Base-by-base conservation (phyloP, 2,329 filamentous ascomycete genomes). In the Microdochium paspali region DNA sequence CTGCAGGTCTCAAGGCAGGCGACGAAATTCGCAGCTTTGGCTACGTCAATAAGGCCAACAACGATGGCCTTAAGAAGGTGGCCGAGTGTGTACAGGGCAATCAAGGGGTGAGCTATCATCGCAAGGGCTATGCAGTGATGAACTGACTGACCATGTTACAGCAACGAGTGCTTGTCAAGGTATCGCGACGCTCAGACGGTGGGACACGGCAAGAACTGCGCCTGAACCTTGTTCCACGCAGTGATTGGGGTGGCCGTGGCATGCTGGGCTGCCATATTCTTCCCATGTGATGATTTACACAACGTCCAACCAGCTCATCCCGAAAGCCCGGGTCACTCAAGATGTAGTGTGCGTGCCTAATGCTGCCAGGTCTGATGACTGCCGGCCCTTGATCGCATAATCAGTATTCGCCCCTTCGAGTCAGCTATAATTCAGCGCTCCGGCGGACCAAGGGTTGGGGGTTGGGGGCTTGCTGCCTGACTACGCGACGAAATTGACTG, bases 201-300 rank as follows among this genome's bases (percentile, higher is more conserved):
- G 67, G 61, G 42, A 61, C 58, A 54, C 66, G 64, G 47, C 71
- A 74, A 58, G 77, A 89, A 54, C 64, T 93, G 49, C 76, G 82
- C 49, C 67, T 96, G 58, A 82, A 79, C 53, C 68, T 98, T 53
- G 87, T 74, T 44, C 91, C 91, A 46, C 77, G 80, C 56, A 79
- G 80, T 42, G 76, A 90, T 61, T 98, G 93, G 91, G 91, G 91
- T 55, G 93, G 93, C 25, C 77, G 89, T 64, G 93, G 91, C 12
- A 70, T 94, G 63, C 70, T 98, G 58, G 91, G 91, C 47, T 98
- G 91, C 64, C 90, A 96, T 69, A 79, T 97, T 53, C 68, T 95
- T 54, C 89, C 88, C 24, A 56, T 94, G 48, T 95, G 71, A 77
- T 25, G n/a, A 44, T 26, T 21, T 21, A 43, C n/a, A 15, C 20